Evolutionary conservation across 1,284 basidiomycete genomes (phyloP), one percentile per base, ranked within the genome.

Genomic region (Paramarasmius palmivorus): DNA sequence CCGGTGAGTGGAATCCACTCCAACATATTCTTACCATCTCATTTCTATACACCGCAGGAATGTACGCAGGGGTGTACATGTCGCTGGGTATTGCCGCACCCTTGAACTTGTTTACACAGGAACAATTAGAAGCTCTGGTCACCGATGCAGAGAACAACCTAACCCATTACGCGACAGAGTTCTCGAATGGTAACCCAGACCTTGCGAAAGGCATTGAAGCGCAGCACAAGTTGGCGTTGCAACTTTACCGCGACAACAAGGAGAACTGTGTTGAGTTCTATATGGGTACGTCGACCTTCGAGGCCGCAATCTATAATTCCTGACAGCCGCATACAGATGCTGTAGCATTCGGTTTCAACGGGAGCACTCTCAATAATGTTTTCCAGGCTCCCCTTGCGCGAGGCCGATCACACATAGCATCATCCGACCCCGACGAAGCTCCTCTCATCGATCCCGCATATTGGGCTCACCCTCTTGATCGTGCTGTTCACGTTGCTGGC

Each of bases 381-480:
- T 52, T 69, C 4, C 67, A 68, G 47, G 61, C 59, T 9, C 68
- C 68, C 2, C 61, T 69, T 14, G 65, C 68, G 25, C 63, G 68
- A 6, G 69, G 69, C 15, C 58, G 68, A 6, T 66, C 66, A 1
- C 68, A 71, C 48, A 69, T 71, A 20, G 50, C 54, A 1, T 68
- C 66, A 2, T 54, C 65, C 2, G 49, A 65, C 54, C 59, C 59
- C 1, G 39, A 32, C 8, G 36, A 42, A 3, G 56, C 60, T 19
- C 61, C 66, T 7, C 49, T 53, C 2, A 60, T 67, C 10, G 61
- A 68, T 41, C 66, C 66, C 1, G 63, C 62, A 14, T 68, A 68
- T 49, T 67, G 63, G 52, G 45, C 62, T 0, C 66, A 68, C 50
- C 66, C 65, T 10, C 45, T 68, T 1, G 66, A 68, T 36, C 45